These are phyloP conservation scores for Zostera marina DNA, from an alignment of 116 monocot genomes.

Conservation along the genomic window DNA sequence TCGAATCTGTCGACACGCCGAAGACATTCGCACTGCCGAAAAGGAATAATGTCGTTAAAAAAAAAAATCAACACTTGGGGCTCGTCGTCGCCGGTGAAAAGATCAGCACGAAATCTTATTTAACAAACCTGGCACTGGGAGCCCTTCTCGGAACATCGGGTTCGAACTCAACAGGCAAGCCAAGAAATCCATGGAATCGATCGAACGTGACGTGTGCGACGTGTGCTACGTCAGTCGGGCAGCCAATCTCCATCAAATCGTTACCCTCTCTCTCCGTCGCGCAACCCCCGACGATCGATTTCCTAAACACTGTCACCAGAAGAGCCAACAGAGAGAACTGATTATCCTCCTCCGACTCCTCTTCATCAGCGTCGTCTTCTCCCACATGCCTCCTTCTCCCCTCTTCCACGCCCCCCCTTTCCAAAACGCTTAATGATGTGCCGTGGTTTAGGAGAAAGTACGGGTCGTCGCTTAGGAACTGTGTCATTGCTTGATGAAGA, in stretches of 20 bases:
- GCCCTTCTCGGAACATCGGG: constrained; percentile 39
- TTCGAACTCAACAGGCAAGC: constrained; percentile 54
- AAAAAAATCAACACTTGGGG: not conserved
- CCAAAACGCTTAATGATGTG: not conserved
- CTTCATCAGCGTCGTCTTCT: no score
- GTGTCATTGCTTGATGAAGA: constrained; percentile 12
- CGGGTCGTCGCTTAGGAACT: not conserved
- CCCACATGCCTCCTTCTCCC: not conserved
- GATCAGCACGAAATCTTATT: no score
- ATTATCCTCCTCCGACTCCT: constrained; percentile 11
- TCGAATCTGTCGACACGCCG: constrained; percentile 75
- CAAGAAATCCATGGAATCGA: constrained; percentile 59
- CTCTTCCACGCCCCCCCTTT: constrained; percentile 6
- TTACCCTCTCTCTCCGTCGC: constrained; percentile 8
- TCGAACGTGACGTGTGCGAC: constrained; percentile 66
- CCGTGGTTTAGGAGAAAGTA: constrained; percentile 16
- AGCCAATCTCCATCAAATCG: constrained; percentile 45
- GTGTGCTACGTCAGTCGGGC: constrained; percentile 46
- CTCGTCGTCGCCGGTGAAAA: no score
- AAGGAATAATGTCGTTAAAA: not conserved
- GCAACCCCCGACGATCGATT: constrained; percentile 16
- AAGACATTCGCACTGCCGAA: constrained; percentile 58
- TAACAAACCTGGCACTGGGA: constrained; percentile 62
- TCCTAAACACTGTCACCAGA: constrained; percentile 21
- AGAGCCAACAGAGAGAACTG: constrained; percentile 24